Evolutionary conservation across 1,139 yeast species (phyloP).

Genomic region (Meyerozyma carpophila): DNA sequence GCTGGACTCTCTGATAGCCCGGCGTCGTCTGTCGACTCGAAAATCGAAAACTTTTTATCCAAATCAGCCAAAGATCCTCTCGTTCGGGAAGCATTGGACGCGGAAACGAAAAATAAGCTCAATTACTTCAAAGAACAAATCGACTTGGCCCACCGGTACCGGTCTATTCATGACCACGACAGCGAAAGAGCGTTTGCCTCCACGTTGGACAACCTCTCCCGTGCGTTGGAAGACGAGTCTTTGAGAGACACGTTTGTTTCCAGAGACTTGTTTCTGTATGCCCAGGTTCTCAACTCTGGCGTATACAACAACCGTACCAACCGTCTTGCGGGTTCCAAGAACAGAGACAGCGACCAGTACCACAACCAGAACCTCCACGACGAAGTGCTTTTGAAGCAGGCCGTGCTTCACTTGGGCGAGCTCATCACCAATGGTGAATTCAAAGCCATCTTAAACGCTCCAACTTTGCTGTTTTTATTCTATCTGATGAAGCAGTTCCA

Average conservation of each 20-base stretch:
- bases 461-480: constrained; percentile 18
- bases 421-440: constrained; percentile 29
- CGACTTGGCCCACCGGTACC: constrained; percentile 15
- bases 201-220: constrained; percentile 14
- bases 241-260: constrained; percentile 20
- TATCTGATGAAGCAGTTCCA: constrained; percentile 34
- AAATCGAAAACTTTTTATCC: constrained; percentile 13
- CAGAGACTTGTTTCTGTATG: constrained; percentile 23
- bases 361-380: constrained; percentile 20
- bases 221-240: constrained; percentile 22
- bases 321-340: constrained; percentile 27
- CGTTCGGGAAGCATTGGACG: constrained; percentile 15
- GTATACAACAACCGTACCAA: constrained; percentile 26
- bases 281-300: constrained; percentile 22
- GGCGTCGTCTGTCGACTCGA: constrained; percentile 3
- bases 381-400: constrained; percentile 27
- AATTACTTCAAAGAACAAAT: constrained; percentile 26
- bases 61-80: constrained; percentile 20
- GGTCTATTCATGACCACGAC: constrained; percentile 10
- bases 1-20: not conserved
- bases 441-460: constrained; percentile 14
- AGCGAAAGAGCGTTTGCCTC: constrained; percentile 17
- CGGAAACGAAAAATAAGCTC: constrained; percentile 18
- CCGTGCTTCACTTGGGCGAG: constrained; percentile 31
- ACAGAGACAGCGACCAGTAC: constrained; percentile 38